Evolutionary conservation across 2,329 filamentous ascomycete species (phyloP).

Genomic region (Coniella lustricola): DNA sequence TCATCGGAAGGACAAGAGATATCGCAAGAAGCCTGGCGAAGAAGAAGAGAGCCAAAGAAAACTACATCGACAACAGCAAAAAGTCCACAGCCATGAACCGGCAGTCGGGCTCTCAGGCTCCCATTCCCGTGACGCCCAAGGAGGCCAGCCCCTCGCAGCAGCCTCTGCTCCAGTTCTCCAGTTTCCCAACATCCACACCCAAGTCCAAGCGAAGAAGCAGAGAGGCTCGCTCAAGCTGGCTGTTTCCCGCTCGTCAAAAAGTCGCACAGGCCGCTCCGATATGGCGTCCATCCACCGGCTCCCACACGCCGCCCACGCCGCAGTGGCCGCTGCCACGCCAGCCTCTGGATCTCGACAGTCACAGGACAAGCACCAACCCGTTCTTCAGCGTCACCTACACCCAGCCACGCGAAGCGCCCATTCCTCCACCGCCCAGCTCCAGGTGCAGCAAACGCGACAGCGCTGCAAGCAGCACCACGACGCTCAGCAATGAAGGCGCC

Average conservation of each 20-base stretch:
- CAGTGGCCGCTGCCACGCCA: conserved; percentile 13
- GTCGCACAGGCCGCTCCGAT: conserved; percentile 5
- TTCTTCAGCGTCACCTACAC: conserved; percentile 12
- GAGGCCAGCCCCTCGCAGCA: conserved; percentile 10
- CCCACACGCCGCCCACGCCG: conserved; percentile 11
- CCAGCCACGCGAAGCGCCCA: conserved; percentile 10
- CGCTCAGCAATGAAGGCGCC: not conserved
- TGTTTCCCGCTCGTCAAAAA: conserved; percentile 11
- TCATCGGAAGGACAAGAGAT: too few relatives aligned
- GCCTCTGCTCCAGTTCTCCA: conserved; percentile 9
- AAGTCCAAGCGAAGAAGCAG: conserved; percentile 12
- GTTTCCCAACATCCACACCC: not conserved
- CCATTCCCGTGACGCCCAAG: conserved; percentile 16
- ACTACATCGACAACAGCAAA: not conserved
- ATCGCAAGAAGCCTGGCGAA: too few relatives aligned
- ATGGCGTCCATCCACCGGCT: conserved; percentile 14
- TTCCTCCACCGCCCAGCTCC: conserved; percentile 10
- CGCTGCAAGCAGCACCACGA: conserved; percentile 5
- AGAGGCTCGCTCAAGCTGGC: conserved; percentile 11
- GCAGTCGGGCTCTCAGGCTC: conserved; percentile 13
- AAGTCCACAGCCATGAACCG: conserved; percentile 7
- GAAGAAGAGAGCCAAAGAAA: too few relatives aligned
- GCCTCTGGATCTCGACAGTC: conserved; percentile 4
- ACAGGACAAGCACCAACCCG: conserved; percentile 2
- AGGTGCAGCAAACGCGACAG: conserved; percentile 6